Conservation (phyloP, 768 basidiomycete species). For the Fomitopsis pulvina region DNA sequence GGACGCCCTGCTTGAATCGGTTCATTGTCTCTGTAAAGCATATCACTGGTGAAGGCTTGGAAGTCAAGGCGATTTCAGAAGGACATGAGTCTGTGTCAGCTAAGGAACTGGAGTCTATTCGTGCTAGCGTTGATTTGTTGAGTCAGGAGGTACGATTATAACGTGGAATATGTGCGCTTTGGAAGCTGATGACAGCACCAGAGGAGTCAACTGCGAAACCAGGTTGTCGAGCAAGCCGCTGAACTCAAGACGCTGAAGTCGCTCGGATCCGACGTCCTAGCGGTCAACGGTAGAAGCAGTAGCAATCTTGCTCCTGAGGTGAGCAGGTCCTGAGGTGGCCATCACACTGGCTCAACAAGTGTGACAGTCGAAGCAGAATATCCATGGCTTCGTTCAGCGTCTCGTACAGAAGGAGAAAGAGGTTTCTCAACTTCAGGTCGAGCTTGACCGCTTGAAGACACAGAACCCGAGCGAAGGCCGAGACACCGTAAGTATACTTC, state of each 20-base stretch:
- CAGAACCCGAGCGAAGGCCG: constrained; percentile 50
- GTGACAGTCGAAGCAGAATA: constrained; percentile 36
- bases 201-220: constrained; percentile 44
- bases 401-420: constrained; percentile 83
- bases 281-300: constrained; percentile 30
- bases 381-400: constrained; percentile 72
- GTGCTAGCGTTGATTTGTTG: constrained; percentile 54
- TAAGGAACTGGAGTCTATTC: constrained; percentile 56
- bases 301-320: constrained; percentile 57
- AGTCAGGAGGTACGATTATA: constrained; percentile 51
- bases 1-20: constrained; percentile 53
- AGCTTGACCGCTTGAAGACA: constrained; percentile 56
- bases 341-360: neutral
- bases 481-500: constrained; percentile 45
- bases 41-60: constrained; percentile 58
- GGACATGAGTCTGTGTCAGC: constrained; percentile 39
- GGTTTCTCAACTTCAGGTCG: constrained; percentile 64
- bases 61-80: constrained; percentile 40
- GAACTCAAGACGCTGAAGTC: constrained; percentile 62
- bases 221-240: constrained; percentile 57
- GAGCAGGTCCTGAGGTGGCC: constrained; percentile 6
- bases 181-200: constrained; percentile 16
- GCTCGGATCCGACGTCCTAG: constrained; percentile 32
- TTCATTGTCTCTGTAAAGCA: constrained; percentile 57
- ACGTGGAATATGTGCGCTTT: neutral